Base-by-base conservation (phyloP, 345 rosid genomes). In the Hirschfeldia incana region DNA sequence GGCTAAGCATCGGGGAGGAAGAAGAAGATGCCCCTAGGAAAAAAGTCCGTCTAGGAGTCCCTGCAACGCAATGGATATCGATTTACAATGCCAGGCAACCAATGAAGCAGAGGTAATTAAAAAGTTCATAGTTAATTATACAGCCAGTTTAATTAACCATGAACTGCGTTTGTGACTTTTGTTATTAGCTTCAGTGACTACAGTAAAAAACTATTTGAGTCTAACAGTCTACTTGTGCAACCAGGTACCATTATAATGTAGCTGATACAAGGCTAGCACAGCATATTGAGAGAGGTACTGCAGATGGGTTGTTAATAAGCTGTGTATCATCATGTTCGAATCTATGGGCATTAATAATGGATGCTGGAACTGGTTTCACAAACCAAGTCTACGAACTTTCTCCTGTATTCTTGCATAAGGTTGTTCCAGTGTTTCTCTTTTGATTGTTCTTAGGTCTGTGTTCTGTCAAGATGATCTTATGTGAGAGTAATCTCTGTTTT, bases 301-400 rank as follows among this genome's bases (percentile, higher is more conserved):
- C 91, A n/a, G 99, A 93, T 88, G 99, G 97, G 69, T 87, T 96
- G 80, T 85, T 84, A 37, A 93, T 96, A 81, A 96, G 98, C 84
- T 86, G 98, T 75, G 92, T 96, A 75, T 85, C 99, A 33, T 93
- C 98, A 17, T 93, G 90, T 78, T 88, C 92, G 64, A 93, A 89
- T 87, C 91, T 93, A 29, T 96, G 99, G 99, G 99, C 99, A 16
- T 81, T 96, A 49, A 89, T 93, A 68, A 95, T 95, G 99, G 98
- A 94, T 85, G 98, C 97, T 39, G 97, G 97, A 65, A 91, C 98
- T 61, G 92, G 92, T 79, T 95, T 85, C 80, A 75, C 90, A n/a
- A 79, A 78, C 81, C 99, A 96, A 88, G 97, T 96, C 70, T 92
- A 93, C 68, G 94, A 95, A 75, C 84, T 90, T 37, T 91, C 98